Evolutionary conservation across 805 yeast species (phyloP).

Genomic region (Hanseniaspora jakobsenii): DNA sequence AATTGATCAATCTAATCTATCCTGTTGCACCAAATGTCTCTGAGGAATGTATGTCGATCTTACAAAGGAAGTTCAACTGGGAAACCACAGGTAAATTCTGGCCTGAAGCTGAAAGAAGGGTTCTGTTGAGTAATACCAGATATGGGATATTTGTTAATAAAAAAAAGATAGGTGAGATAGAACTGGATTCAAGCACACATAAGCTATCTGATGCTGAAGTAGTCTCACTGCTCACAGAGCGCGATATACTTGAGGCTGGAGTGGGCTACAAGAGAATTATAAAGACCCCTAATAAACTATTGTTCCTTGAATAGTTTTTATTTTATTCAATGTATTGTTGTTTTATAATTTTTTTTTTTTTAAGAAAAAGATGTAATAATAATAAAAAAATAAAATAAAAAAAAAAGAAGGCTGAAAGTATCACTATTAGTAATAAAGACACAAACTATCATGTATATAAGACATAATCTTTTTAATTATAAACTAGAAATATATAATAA

Average conservation of each 20-base stretch:
- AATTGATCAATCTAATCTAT: conserved; percentile 49
- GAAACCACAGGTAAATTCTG: conserved; percentile 34
- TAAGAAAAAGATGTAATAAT: not conserved
- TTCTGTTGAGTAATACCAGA: conserved; percentile 30
- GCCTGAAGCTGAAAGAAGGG: conserved; percentile 41
- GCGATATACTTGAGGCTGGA: conserved; percentile 30
- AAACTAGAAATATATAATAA: too few species aligned
- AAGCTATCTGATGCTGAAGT: conserved; percentile 29
- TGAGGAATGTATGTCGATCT: conserved; percentile 67
- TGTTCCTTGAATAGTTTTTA: too few species aligned
- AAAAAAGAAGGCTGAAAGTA: not conserved
- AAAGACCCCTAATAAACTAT: conserved; percentile 38
- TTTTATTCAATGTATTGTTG: too few species aligned
- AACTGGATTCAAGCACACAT: conserved; percentile 30
- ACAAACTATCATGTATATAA: too few species aligned
- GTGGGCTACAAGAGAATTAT: conserved; percentile 43
- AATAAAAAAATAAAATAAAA: not conserved
- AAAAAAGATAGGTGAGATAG: conserved; percentile 42
- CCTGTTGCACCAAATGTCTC: conserved; percentile 75
- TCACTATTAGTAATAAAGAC: too few species aligned
- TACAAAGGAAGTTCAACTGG: conserved; percentile 23
- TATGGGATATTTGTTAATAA: conserved; percentile 67
- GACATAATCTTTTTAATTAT: not conserved
- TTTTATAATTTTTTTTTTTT: conserved; percentile 35
- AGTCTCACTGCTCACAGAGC: conserved; percentile 31